Evolutionary conservation across 305 asterid species (phyloP), one percentile per base, ranked within the genome.

Genomic region (Fraxinus baroniana): DNA sequence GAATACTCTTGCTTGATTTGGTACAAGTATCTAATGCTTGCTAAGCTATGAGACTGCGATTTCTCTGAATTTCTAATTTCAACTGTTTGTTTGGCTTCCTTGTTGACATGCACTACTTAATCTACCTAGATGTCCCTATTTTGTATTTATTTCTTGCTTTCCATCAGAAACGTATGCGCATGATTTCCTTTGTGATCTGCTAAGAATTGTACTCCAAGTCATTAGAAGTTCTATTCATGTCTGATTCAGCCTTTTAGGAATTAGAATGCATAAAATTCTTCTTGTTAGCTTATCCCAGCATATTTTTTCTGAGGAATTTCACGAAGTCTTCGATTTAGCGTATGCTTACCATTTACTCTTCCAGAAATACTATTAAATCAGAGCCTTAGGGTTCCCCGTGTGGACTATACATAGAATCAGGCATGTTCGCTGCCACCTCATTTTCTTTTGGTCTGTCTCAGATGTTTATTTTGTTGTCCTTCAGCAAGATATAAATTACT

Each of bases 1-100:
- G 82, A 74, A 75, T 81, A 57, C 72, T 81, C 87, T 70, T 41
- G 75, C 82, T 26, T 81, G 80, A 81, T 68, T 71, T 71, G 24
- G 76, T 32, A 71, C 24, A n/a, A 78, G 77, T 77, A 26, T 85
- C 64, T 79, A 60, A 37, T 81, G 13, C 76, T 62, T 20, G 24
- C 85, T 36, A 49, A 77, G 81, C 79, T 77, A 18, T 71, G 41
- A 78, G 62, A 72, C 82, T 79, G 84, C 76, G 6, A 37, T 39
- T 84, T 75, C 72, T 84, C 37, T 77, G 17, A 36, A 33, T 79
- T 82, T 72, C 77, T 55, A 46, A 55, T 77, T 36, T 70, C 81
- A 82, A 66, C 83, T 57, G 84, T 76, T 79, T 80, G 79, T 22
- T 28, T 8, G 20, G 55, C 33, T 78, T 78, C 78, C 85, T 74